Conservation (phyloP, 2,329 filamentous ascomycete genomes). For the Cladosporium austrohemisphaericum region DNA sequence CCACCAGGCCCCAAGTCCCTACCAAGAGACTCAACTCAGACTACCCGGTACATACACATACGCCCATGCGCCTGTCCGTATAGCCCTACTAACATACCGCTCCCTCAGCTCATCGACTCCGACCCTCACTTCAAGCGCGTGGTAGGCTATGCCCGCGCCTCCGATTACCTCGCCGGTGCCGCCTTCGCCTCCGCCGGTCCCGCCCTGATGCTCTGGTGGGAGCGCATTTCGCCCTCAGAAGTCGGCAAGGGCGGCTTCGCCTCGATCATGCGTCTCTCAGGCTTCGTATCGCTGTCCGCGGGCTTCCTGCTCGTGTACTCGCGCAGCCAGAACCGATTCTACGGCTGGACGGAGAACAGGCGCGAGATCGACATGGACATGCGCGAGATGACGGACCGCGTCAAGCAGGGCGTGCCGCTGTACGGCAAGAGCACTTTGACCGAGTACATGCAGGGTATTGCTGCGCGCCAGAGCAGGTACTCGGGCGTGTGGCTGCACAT, state of each 20-base stretch:
- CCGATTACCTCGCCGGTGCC: slow-evolving; percentile 73
- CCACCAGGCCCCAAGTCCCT: slow-evolving; percentile 41
- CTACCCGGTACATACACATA: slow-evolving; percentile 64
- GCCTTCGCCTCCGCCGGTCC: slow-evolving; percentile 69
- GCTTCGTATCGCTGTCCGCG: slow-evolving; percentile 67
- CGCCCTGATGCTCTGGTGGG: slow-evolving; percentile 70
- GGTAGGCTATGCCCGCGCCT: slow-evolving; percentile 76
- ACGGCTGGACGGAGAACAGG: slow-evolving; percentile 87
- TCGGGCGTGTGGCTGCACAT: slow-evolving; percentile 77
- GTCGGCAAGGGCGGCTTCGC: slow-evolving; percentile 79
- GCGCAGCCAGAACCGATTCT: slow-evolving; percentile 81
- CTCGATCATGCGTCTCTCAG: slow-evolving; percentile 74
- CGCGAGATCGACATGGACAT: slow-evolving; percentile 95
- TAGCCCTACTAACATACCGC: slow-evolving; percentile 25
- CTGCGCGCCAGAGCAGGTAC: slow-evolving; percentile 88
- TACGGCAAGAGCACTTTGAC: slow-evolving; percentile 78
- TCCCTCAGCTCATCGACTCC: slow-evolving; percentile 86
- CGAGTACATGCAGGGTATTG: slow-evolving; percentile 90
- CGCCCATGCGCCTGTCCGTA: neutral
- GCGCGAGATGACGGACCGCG: slow-evolving; percentile 94
- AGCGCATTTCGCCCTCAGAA: slow-evolving; percentile 79
- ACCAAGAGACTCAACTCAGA: slow-evolving; percentile 77
- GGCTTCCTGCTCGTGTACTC: slow-evolving; percentile 85
- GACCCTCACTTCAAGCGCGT: slow-evolving; percentile 95
- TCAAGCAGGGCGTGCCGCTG: slow-evolving; percentile 84